A percentile compares a stretch with the other conserved stretches of the same genome.
These are phyloP conservation scores for Forsythia viridissima DNA, from an alignment of 257 asterid species.

Conservation along the genomic window DNA sequence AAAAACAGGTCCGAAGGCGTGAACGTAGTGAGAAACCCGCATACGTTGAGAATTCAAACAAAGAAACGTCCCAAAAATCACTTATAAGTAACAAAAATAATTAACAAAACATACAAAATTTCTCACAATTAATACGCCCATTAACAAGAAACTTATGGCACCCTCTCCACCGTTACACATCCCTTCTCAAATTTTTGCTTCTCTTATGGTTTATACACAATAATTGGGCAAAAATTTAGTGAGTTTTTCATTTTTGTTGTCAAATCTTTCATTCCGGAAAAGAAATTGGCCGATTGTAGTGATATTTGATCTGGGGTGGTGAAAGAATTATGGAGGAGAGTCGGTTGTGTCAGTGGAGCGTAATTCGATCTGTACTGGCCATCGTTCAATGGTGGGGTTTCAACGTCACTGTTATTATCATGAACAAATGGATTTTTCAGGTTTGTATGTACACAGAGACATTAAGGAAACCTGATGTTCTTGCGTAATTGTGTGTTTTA, in stretches of 20 bases:
- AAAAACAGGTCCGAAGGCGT: constrained; percentile 20
- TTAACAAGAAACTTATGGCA: not conserved
- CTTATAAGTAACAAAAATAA: not conserved
- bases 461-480: not conserved
- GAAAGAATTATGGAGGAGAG: constrained; percentile 33
- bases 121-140: constrained; percentile 8
- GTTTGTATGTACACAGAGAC: constrained; percentile 11
- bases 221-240: constrained; percentile 3
- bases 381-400: constrained; percentile 55
- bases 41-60: constrained; percentile 17
- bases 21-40: constrained; percentile 20
- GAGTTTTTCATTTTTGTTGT: constrained; percentile 13
- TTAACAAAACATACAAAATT: not conserved
- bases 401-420: constrained; percentile 53
- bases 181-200: not conserved
- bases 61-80: constrained; percentile 8
- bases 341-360: constrained; percentile 36
- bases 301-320: constrained; percentile 21
- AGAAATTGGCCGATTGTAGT: not conserved
- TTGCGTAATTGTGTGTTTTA: not conserved
- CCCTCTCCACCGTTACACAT: not conserved
- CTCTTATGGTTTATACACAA: not conserved
- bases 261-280: not conserved
- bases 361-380: constrained; percentile 39
- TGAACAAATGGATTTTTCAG: constrained; percentile 61